Evolutionary conservation across 2,329 filamentous ascomycete species (phyloP).

Genomic region (Stagonosporopsis tanaceti): DNA sequence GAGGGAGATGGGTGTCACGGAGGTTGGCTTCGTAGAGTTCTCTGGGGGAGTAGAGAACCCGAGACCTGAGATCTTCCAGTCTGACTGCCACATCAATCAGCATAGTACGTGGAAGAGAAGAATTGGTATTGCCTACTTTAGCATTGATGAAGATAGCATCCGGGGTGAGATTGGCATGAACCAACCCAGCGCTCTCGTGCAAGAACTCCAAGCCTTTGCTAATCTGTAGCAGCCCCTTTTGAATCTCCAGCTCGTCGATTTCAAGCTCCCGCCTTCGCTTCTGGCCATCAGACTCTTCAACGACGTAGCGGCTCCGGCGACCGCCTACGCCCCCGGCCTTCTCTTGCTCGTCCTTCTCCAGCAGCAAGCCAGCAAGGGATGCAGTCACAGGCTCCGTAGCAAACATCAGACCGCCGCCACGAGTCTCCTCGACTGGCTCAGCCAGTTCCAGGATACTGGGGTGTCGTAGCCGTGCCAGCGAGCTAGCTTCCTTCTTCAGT

Average conservation of each 20-base stretch:
- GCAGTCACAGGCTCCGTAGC: conserved; percentile 91
- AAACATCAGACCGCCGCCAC: conserved; percentile 91
- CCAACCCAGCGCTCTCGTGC: conserved; percentile 91
- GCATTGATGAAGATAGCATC: conserved; percentile 93
- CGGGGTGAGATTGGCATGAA: conserved; percentile 93
- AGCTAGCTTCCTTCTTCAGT: conserved; percentile 89
- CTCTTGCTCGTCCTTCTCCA: conserved; percentile 91
- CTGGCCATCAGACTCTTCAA: conserved; percentile 78
- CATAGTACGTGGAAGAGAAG: conserved; percentile 14
- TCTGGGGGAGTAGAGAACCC: conserved; percentile 86
- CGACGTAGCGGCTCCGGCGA: conserved; percentile 78
- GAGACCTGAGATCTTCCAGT: conserved; percentile 98
- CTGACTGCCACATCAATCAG: conserved; percentile 67
- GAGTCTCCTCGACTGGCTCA: conserved; percentile 93
- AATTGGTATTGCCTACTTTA: conserved; percentile 67
- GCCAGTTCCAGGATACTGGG: conserved; percentile 91
- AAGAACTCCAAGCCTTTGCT: conserved; percentile 94
- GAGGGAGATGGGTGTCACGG: conserved; percentile 80
- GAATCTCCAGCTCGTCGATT: conserved; percentile 96
- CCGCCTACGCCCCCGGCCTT: conserved; percentile 71
- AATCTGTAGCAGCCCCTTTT: conserved; percentile 92
- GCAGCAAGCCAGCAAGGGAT: conserved; percentile 81
- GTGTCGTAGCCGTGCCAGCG: conserved; percentile 85
- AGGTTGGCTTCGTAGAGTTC: conserved; percentile 75
- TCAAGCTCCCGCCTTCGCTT: conserved; percentile 79